A percentile compares a stretch with the other conserved stretches of the same genome.
phyloP scores from a whole-genome alignment of 2,329 filamentous ascomycete genomes.

The Grosmannia clavigera region DNA sequence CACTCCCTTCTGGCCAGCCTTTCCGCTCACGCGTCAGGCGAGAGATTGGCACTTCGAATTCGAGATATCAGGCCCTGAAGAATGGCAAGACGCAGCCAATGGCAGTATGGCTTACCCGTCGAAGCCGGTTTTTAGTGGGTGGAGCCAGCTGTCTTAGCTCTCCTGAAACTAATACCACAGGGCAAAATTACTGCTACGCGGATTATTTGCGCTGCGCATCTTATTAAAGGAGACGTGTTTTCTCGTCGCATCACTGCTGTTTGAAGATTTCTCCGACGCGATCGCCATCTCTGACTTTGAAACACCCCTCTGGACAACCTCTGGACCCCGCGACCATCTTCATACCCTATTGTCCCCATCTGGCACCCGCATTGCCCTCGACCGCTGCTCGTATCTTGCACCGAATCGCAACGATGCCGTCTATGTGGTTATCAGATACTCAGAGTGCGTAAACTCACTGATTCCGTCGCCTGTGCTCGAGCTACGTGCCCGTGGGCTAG shows the following conservation, averaged over 20 bases:
- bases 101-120: background rate
- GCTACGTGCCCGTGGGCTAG: background rate
- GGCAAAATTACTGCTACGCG: background rate
- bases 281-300: background rate
- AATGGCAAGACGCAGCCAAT: background rate
- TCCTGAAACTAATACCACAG: background rate
- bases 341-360: background rate
- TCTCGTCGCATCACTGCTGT: background rate
- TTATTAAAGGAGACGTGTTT: conserved; percentile 12
- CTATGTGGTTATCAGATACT: conserved; percentile 92
- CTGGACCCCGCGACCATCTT: background rate
- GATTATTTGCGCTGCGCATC: background rate
- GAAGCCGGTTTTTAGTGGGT: background rate
- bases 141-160: conserved; percentile 2
- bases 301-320: background rate
- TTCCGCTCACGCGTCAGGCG: background rate
- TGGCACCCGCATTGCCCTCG: background rate
- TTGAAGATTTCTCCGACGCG: background rate
- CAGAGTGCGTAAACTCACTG: conserved; percentile 58
- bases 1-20: background rate
- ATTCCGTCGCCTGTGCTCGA: background rate
- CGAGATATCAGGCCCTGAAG: background rate
- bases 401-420: conserved; percentile 44
- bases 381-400: background rate
- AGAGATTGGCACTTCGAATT: background rate